Base-by-base conservation (phyloP, 345 rosid genomes). In the Eucalyptus marginata region DNA sequence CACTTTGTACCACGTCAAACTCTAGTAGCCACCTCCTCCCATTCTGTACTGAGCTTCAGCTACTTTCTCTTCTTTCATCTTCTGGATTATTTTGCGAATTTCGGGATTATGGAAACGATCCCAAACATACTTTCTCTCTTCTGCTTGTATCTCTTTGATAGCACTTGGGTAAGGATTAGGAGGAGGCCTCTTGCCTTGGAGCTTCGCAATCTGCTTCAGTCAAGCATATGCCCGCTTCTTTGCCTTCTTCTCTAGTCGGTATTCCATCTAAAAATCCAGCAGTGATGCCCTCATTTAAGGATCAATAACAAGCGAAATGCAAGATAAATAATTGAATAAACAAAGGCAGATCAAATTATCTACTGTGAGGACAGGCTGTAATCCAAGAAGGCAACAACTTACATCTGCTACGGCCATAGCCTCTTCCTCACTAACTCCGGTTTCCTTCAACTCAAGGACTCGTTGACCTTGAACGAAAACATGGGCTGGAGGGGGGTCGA, bases 371-470 rank as follows among this genome's bases (percentile, higher is more conserved):
- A 31, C 14, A 5, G 6, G 79, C 33, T 17, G 25, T 76, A 31
- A 86, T 33, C 62, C 46, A 86, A 66, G 88, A 87, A 80, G 76
- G 50, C 58, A 88, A 76, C 44, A 87, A 86, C 94, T 33, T 92
- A 96, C 99, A 92, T 97, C 95, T 56, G 98, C 98, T 22, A 95
- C 90, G n/a, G 95, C 91, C 93, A 96, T 94, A 47, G 99, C 99
- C 88, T 95, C 94, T 89, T 93, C 95, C 91, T 92, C 97, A 8
- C 87, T 58, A 88, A 96, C 95, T 89, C 99, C 99, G 33, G 93
- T 93, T 90, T 95, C 94, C 89, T 94, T 96, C 94, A 97, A 89
- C 90, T 95, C 93, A 89, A 97, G 95, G 59, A 97, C 96, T 25
- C 97, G 96, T 87, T 90, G 89, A 88, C 95, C 97, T 87, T 90